phyloP scores from a whole-genome alignment of 768 basidiomycete species.

The Boletus eberwhitei region DNA sequence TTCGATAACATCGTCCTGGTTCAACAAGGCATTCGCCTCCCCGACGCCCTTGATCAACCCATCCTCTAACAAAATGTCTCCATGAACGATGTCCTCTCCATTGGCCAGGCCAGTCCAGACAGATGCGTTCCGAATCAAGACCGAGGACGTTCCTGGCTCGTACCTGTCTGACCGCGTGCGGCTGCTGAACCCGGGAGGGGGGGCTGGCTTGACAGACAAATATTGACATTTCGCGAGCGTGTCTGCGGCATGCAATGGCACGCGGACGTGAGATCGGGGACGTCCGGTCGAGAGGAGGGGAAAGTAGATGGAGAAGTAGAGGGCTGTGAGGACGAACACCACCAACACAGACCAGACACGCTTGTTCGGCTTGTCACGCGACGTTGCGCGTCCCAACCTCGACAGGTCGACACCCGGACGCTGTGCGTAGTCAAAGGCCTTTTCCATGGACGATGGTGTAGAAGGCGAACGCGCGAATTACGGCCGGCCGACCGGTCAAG shows the following conservation, averaged over 20 bases:
- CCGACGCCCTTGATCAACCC: slow-evolving; percentile 63
- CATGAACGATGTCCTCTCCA: slow-evolving; percentile 55
- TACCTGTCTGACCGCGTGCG: slow-evolving; percentile 57
- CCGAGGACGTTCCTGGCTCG: slow-evolving; percentile 48
- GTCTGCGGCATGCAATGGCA: slow-evolving; percentile 24
- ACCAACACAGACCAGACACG: slow-evolving; percentile 17
- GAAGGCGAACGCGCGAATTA: background rate
- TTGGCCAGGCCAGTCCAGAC: slow-evolving; percentile 72
- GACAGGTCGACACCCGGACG: background rate
- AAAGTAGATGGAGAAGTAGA: slow-evolving; percentile 15
- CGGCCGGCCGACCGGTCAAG: no score
- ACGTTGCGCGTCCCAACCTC: background rate
- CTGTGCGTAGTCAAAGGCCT: background rate
- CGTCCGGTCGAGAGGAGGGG: background rate
- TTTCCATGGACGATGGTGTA: slow-evolving; percentile 9
- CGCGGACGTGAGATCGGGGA: background rate
- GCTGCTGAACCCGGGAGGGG: slow-evolving; percentile 42
- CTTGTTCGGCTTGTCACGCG: slow-evolving; percentile 3
- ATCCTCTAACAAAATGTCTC: slow-evolving; percentile 58
- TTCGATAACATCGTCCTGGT: slow-evolving; percentile 24
- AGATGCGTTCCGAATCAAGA: slow-evolving; percentile 63
- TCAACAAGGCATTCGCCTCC: slow-evolving; percentile 1
- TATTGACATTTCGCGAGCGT: slow-evolving; percentile 46
- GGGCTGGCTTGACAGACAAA: slow-evolving; percentile 41
- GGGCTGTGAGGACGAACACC: slow-evolving; percentile 10